Base-by-base conservation (phyloP, 768 basidiomycete genomes). In the Boletellus ananiceps region DNA sequence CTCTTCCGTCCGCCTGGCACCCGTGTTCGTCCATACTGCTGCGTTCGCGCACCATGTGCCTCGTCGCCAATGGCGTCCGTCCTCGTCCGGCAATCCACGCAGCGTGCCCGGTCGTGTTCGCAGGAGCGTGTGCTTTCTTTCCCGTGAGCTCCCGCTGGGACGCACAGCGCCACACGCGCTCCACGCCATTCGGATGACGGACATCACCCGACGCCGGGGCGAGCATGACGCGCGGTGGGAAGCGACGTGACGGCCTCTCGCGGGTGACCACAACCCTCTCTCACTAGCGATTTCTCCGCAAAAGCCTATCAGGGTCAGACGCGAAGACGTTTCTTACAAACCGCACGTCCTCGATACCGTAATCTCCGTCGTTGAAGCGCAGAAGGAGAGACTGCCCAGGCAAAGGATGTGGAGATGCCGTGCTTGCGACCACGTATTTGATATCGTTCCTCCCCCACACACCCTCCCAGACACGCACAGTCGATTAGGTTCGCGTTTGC, bases 261-360 rank as follows among this genome's bases (percentile, higher is more conserved):
- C 23, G 23, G 23, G 1, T 19, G 19, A 2, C 19, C 19, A 19
- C 19, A 19, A 25, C 23, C 23, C 23, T 25, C 23, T 55, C 41
- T 46, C 47, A 46, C 55, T 54, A 54, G 36, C 47, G 47, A 48
- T 29, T 52, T 57, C 57, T 64, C 66, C 66, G 66, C 50, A 57
- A 67, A 67, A 57, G 66, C 66, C 66, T 67, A 67, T 67, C 66
- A 66, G 44, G 51, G 55, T 54, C 47, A 61, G 60, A 49, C 52
- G 55, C 55, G 54, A 55, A 53, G 42, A 45, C 14, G 33, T 27
- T 29, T 8, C 9, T 29, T 33, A 32, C 40, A 50, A 25, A 52
- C 57, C 63, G 53, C 43, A 25, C 37, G 52, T 49, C 46, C 51
- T 53, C 25, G 61, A 54, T 64, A 60, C 66, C 66, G 66, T 62